These are phyloP conservation scores for Penicillium sp. DNA, from an alignment of 2,329 filamentous ascomycete species.

Conservation along the genomic window DNA sequence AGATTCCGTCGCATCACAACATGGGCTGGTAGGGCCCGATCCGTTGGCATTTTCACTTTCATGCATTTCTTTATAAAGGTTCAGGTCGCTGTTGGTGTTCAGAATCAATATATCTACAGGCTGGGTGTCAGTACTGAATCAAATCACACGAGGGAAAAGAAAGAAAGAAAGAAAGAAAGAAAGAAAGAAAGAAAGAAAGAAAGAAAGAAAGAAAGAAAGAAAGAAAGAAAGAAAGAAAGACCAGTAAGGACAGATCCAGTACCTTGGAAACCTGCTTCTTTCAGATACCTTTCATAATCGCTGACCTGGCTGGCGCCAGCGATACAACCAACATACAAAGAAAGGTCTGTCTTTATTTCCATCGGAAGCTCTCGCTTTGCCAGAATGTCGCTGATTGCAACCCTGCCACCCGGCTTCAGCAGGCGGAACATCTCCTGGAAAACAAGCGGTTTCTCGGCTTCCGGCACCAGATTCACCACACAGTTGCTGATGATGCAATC, in stretches of 20 bases:
- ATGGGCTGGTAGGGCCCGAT: no score
- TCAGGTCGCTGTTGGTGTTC: no score
- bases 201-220: no score
- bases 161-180: no score
- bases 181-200: no score
- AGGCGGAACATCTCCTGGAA: constrained; percentile 61
- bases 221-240: neutral
- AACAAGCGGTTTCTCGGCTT: constrained; percentile 52
- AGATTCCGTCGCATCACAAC: no score
- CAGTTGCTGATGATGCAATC: constrained; percentile 65
- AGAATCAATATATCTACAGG: no score
- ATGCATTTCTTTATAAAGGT: no score
- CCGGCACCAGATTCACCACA: constrained; percentile 60
- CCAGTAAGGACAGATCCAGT: neutral
- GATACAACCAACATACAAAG: constrained; percentile 61
- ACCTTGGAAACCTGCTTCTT: constrained; percentile 53
- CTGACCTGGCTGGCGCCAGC: constrained; percentile 55
- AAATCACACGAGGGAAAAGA: no score
- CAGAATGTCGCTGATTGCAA: constrained; percentile 62
- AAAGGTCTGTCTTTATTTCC: constrained; percentile 50
- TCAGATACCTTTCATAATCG: constrained; percentile 55
- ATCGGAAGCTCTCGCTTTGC: constrained; percentile 51
- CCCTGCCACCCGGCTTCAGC: constrained; percentile 56
- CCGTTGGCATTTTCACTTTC: no score
- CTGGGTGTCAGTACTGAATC: no score